phyloP scores from a whole-genome alignment of 148 eudicot genomes.

The Camellia lanceoleosa region DNA sequence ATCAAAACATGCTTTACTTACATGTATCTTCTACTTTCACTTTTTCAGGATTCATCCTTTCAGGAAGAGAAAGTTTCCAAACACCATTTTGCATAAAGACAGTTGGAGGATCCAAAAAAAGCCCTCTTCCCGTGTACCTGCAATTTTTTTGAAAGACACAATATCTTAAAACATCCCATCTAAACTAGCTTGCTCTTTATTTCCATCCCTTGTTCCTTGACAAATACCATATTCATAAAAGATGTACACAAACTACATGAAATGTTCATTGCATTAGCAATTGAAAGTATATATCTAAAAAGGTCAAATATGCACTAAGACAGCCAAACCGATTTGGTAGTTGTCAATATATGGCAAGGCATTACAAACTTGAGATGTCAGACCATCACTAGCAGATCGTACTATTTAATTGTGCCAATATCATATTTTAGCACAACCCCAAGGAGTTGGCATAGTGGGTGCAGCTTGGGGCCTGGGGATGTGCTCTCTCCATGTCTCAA shows the following conservation, averaged over 20 bases:
- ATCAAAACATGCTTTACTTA: constrained; percentile 34
- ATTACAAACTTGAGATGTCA: not conserved
- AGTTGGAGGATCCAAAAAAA: constrained; percentile 82
- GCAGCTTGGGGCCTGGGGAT: too few species aligned
- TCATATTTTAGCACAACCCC: too few species aligned
- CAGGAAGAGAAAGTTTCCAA: constrained; percentile 73
- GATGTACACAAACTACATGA: not conserved
- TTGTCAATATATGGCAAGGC: not conserved
- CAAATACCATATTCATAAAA: not conserved
- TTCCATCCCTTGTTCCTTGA: not conserved
- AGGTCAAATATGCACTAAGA: not conserved
- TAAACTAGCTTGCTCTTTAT: constrained; percentile 1
- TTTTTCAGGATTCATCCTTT: constrained; percentile 37
- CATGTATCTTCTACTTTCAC: constrained; percentile 38
- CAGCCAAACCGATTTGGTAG: not conserved
- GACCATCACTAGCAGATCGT: too few species aligned
- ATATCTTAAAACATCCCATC: not conserved
- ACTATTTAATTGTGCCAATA: too few species aligned
- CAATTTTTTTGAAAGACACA: constrained; percentile 2
- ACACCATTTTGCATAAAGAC: constrained; percentile 54
- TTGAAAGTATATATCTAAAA: too few species aligned
- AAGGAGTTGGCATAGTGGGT: too few species aligned
- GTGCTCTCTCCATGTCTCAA: too few species aligned
- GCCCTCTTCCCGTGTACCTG: constrained; percentile 95
- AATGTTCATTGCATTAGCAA: not conserved